A percentile compares a stretch with the other conserved stretches of the same genome.
phyloP scores from a whole-genome alignment of 2,329 filamentous ascomycete species.

The Grosmannia serpens region DNA sequence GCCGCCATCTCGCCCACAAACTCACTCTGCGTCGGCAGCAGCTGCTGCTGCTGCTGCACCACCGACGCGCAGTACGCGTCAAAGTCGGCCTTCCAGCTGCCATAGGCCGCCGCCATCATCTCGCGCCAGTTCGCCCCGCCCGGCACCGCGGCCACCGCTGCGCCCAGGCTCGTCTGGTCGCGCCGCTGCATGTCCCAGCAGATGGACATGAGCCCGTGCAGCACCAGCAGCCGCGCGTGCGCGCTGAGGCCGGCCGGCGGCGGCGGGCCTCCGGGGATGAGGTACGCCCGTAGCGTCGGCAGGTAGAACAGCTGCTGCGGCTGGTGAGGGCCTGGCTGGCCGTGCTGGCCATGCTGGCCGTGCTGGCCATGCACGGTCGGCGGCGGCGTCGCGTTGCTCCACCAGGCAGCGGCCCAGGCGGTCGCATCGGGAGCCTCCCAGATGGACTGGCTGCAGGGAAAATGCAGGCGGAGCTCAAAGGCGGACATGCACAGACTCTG shows the following conservation, averaged over 20 bases:
- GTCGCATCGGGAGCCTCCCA: constrained; percentile 8
- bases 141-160: not conserved
- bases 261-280: not conserved
- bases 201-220: constrained; percentile 11
- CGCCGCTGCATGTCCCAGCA: constrained; percentile 13
- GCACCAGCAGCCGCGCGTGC: constrained; percentile 6
- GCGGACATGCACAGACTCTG: constrained; percentile 13
- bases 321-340: not conserved
- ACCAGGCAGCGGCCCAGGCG: constrained; percentile 4
- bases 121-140: constrained; percentile 2
- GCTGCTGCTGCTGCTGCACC: too few relatives aligned
- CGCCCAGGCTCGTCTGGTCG: constrained; percentile 10
- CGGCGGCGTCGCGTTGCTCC: not conserved
- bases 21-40: not conserved
- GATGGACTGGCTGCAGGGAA: constrained; percentile 9
- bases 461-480: constrained; percentile 10
- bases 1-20: not conserved
- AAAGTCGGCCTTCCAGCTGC: constrained; percentile 9
- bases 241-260: not conserved
- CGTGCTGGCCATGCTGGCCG: not conserved
- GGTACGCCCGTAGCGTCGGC: not conserved
- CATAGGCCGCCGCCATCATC: constrained; percentile 4
- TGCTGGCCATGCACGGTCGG: not conserved
- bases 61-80: constrained; percentile 2
- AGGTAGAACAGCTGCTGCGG: constrained; percentile 1